Percentiles rank a stretch among this genome's conserved stretches.
Evolutionary conservation across 805 yeast genomes (phyloP).

Genomic region (Pichia sporocuriosa): DNA sequence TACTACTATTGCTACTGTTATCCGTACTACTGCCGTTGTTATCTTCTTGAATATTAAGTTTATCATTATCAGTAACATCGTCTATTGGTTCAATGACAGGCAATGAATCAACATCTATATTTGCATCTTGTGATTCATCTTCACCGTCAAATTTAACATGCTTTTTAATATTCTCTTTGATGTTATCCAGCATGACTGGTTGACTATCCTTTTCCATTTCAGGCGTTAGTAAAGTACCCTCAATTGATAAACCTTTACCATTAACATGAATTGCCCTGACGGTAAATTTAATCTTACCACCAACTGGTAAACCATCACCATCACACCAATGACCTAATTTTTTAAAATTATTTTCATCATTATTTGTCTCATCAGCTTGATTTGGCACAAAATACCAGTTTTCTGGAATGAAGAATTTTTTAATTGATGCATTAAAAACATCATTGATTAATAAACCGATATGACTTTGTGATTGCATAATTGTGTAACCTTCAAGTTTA

Average conservation of each 20-base stretch:
- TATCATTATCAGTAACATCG: conserved; percentile 12
- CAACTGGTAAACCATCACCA: conserved; percentile 62
- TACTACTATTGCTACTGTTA: conserved; percentile 8
- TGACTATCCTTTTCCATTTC: conserved; percentile 49
- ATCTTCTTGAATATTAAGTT: conserved; percentile 6
- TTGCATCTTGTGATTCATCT: not conserved
- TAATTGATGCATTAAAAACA: conserved; percentile 90
- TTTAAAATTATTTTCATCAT: conserved; percentile 16
- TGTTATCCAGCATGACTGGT: conserved; percentile 35
- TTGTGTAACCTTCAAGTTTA: conserved; percentile 74
- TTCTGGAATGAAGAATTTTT: conserved; percentile 76
- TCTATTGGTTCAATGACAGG: conserved; percentile 18
- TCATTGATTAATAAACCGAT: conserved; percentile 87
- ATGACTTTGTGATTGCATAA: conserved; percentile 92
- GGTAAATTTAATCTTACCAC: conserved; percentile 74
- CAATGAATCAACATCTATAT: conserved; percentile 3
- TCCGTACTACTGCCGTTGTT: too few species aligned
- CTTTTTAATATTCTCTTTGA: conserved; percentile 12
- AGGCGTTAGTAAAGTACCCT: conserved; percentile 72
- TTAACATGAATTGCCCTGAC: conserved; percentile 67
- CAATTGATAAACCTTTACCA: conserved; percentile 78
- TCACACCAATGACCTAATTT: conserved; percentile 89
- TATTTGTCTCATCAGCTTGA: conserved; percentile 51
- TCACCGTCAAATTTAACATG: conserved; percentile 38
- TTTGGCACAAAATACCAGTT: conserved; percentile 80